phyloP scores from a whole-genome alignment of 306 rosid species.

The Cucurbita argyrosperma region DNA sequence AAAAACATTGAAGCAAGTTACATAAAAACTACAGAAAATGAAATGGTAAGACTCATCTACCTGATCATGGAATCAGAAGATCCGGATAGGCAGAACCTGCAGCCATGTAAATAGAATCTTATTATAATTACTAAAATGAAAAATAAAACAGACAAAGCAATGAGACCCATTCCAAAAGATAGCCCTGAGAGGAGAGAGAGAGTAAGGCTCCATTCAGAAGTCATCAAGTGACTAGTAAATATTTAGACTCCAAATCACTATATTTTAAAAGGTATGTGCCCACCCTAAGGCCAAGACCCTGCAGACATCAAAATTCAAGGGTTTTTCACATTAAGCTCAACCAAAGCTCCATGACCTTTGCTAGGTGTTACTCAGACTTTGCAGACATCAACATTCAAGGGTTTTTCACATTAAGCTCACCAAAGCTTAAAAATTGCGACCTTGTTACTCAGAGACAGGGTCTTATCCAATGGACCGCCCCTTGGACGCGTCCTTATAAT shows the following conservation, averaged over 20 bases:
- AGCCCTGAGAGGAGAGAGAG: not conserved
- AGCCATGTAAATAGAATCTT: conserved; percentile 12
- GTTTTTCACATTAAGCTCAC: too few relatives aligned
- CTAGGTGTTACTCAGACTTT: too few relatives aligned
- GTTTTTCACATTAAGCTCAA: not conserved
- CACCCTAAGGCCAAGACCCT: not conserved
- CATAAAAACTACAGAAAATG: not conserved
- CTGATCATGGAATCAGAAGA: conserved; percentile 99
- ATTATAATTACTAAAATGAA: not conserved
- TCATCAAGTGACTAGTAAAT: not conserved
- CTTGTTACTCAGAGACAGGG: too few relatives aligned
- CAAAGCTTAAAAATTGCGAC: too few relatives aligned
- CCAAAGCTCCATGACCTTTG: not conserved
- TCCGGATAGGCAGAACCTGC: conserved; percentile 91
- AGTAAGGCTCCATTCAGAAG: not conserved
- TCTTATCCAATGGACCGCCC: too few relatives aligned
- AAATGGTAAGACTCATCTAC: conserved; percentile 19
- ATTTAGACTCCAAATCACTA: not conserved
- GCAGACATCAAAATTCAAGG: not conserved
- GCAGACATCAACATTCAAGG: too few relatives aligned
- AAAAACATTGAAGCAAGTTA: not conserved
- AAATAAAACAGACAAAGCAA: not conserved
- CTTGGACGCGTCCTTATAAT: too few relatives aligned
- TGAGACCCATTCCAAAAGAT: not conserved
- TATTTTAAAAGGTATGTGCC: not conserved